phyloP scores from a whole-genome alignment of 1,284 basidiomycete genomes.

The Vanrija pseudolonga region DNA sequence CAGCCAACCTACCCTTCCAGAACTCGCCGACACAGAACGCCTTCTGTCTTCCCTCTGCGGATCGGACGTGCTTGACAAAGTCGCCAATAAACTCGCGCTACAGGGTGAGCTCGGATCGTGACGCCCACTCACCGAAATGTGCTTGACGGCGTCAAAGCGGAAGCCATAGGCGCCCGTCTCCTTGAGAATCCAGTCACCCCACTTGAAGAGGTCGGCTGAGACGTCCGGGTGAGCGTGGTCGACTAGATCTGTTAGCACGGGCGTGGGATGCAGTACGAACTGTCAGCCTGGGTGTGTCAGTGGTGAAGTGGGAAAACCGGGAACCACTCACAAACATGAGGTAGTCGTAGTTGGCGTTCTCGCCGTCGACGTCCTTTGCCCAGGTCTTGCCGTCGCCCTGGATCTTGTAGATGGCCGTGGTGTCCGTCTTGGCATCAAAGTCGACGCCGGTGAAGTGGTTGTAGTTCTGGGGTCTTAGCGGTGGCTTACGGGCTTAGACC shows the following conservation, averaged over 20 bases:
- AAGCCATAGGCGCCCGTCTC: conserved; percentile 77
- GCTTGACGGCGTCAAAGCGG: conserved; percentile 81
- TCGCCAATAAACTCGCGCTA: conserved; percentile 53
- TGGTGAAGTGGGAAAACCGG: not conserved
- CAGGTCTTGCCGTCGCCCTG: conserved; percentile 58
- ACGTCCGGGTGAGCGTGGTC: conserved; percentile 82
- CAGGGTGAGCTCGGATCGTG: no score
- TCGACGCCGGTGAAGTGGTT: conserved; percentile 68
- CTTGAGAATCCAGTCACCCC: conserved; percentile 61
- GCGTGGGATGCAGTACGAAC: not conserved
- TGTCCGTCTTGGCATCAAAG: conserved; percentile 69
- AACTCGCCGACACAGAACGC: conserved; percentile 57
- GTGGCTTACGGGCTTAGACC: conserved; percentile 3
- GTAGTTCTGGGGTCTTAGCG: conserved; percentile 32
- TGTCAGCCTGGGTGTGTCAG: conserved; percentile 3
- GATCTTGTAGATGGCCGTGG: conserved; percentile 60
- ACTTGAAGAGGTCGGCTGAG: conserved; percentile 48
- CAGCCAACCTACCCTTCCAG: conserved; percentile 49
- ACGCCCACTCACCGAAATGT: conserved; percentile 39
- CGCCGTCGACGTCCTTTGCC: conserved; percentile 52
- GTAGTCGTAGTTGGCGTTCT: conserved; percentile 53
- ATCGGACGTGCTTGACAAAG: conserved; percentile 56
- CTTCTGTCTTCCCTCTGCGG: conserved; percentile 42
- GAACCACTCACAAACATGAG: conserved; percentile 45
- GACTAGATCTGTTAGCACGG: conserved; percentile 48